Conservation (phyloP, 2,329 filamentous ascomycete genomes). For the Fusarium kyushuense region DNA sequence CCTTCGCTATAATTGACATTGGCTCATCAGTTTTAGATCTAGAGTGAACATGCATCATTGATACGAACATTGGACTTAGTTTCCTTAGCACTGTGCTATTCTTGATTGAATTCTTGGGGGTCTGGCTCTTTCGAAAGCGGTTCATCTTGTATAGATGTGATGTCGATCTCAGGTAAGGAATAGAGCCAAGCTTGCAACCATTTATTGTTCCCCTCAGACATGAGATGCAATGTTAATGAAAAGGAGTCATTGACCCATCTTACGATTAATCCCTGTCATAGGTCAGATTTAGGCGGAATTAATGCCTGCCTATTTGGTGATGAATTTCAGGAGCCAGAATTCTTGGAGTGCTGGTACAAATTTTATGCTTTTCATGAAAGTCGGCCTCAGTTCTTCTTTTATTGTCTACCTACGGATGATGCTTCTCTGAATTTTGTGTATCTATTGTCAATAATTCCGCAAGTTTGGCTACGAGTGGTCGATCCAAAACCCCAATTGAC, state of each 20-base stretch:
- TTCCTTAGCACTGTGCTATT: slow-evolving; percentile 1
- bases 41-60: fast-evolving
- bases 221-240: neutral
- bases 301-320: neutral
- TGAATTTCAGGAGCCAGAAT: neutral
- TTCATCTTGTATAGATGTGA: neutral
- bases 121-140: neutral
- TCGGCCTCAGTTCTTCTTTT: neutral
- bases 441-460: neutral
- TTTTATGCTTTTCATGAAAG: neutral
- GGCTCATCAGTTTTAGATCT: neutral
- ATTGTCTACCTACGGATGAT: neutral
- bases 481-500: neutral
- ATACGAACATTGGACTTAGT: slow-evolving; percentile 24
- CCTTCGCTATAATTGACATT: slow-evolving; percentile 1
- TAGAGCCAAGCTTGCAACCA: neutral
- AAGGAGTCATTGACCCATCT: neutral
- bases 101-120: fast-evolving
- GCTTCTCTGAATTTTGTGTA: neutral
- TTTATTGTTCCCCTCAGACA: neutral
- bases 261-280: neutral
- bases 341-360: neutral
- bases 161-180: neutral
- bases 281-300: neutral
- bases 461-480: neutral